A percentile compares a stretch with the other conserved stretches of the same genome.
Evolutionary conservation across 768 basidiomycete species (phyloP).

Genomic region (Mycena venus): DNA sequence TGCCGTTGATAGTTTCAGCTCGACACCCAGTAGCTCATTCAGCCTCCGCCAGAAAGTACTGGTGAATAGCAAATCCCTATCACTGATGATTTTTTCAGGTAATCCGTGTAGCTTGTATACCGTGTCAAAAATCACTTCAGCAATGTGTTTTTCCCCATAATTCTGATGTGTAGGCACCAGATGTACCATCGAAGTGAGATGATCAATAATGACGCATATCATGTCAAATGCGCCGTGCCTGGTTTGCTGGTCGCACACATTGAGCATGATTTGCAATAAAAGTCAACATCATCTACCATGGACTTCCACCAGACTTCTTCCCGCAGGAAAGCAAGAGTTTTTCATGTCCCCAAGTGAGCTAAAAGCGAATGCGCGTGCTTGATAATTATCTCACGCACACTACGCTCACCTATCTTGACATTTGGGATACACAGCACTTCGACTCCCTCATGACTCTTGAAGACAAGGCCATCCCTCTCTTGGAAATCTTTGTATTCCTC

Average conservation of each 20-base stretch:
- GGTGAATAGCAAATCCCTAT: background rate
- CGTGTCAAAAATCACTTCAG: no score
- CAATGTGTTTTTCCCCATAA: no score
- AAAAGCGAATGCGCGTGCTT: conserved; percentile 50
- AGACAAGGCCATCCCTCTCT: conserved; percentile 37
- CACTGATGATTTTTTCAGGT: conserved; percentile 28
- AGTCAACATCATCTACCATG: conserved; percentile 9
- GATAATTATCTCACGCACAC: conserved; percentile 44
- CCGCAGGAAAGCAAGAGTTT: conserved; percentile 39
- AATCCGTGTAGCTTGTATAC: conserved; percentile 36
- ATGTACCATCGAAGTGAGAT: conserved; percentile 41
- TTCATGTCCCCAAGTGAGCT: conserved; percentile 48
- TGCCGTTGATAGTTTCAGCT: conserved; percentile 5
- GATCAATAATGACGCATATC: conserved; percentile 39
- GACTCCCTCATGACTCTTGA: conserved; percentile 12
- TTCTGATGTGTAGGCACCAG: conserved; percentile 34
- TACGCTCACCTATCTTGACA: conserved; percentile 14
- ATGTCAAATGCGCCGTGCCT: conserved; percentile 37
- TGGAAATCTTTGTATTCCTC: conserved; percentile 43
- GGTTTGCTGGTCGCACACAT: conserved; percentile 33
- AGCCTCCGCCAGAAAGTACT: conserved; percentile 7
- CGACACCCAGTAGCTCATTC: background rate
- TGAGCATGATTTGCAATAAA: conserved; percentile 15
- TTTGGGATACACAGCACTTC: conserved; percentile 40
- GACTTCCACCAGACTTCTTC: conserved; percentile 27